Conservation (phyloP, 2,329 filamentous ascomycete species). For the Aotearoamyces nothofagi region DNA sequence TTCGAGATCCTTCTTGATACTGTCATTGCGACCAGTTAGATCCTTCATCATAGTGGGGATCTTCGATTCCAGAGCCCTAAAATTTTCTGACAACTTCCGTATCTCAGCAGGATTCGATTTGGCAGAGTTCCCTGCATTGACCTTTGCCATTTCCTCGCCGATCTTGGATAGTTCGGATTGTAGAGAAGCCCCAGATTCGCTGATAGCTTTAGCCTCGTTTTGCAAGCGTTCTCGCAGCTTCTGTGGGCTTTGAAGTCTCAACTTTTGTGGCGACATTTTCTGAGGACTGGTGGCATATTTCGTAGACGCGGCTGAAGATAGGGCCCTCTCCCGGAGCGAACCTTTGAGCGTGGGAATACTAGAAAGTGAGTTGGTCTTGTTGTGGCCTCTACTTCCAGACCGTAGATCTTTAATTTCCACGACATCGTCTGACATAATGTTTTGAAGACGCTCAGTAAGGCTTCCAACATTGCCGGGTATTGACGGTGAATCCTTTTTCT, state of each 20-base stretch:
- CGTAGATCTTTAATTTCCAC: constrained; percentile 15
- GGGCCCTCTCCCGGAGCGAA: constrained; percentile 10
- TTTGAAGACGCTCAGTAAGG: constrained; percentile 15
- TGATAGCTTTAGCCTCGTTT: constrained; percentile 61
- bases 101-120: constrained; percentile 2
- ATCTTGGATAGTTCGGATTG: constrained; percentile 68
- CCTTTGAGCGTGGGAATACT: constrained; percentile 17
- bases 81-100: constrained; percentile 35
- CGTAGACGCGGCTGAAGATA: constrained; percentile 9
- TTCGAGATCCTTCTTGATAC: constrained; percentile 57
- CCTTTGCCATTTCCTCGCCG: constrained; percentile 58
- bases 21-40: constrained; percentile 42
- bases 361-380: constrained; percentile 13
- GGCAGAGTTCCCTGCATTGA: constrained; percentile 27
- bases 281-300: constrained; percentile 5
- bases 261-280: constrained; percentile 22
- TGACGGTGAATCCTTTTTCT: constrained; percentile 14
- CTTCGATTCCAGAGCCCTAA: constrained; percentile 52
- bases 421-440: constrained; percentile 15
- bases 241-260: constrained; percentile 56
- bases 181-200: constrained; percentile 52
- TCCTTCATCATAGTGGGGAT: constrained; percentile 45
- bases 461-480: constrained; percentile 11
- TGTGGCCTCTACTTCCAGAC: constrained; percentile 9
- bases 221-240: constrained; percentile 76